phyloP scores from a whole-genome alignment of 2,329 filamentous ascomycete species.

The Paecilomyces sp. region DNA sequence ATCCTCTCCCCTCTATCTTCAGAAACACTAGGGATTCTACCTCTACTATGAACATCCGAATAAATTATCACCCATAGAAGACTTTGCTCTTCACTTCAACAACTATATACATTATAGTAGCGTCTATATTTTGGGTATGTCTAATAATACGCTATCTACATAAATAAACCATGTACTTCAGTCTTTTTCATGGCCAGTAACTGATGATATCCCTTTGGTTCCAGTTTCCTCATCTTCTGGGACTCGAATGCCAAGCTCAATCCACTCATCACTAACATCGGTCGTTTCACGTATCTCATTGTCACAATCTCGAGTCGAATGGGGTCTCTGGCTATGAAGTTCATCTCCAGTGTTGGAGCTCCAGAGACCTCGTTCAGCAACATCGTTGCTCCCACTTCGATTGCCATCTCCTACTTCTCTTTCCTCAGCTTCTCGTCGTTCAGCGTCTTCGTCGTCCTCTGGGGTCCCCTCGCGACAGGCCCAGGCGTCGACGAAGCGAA shows the following conservation, averaged over 20 bases:
- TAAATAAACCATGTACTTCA: neutral
- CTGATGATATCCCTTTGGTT: neutral
- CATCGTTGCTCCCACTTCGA: neutral
- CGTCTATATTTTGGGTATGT: neutral
- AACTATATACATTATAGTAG: too few species aligned
- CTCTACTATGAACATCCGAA: too few species aligned
- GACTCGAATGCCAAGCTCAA: neutral
- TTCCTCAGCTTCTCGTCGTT: slow-evolving; percentile 3
- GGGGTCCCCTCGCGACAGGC: slow-evolving; percentile 48
- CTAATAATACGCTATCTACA: neutral
- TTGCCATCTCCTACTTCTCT: slow-evolving; percentile 2
- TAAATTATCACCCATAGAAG: neutral
- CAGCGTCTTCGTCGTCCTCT: slow-evolving; percentile 40
- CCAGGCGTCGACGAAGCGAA: slow-evolving; percentile 46
- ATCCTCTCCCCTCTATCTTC: too few species aligned
- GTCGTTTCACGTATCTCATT: neutral
- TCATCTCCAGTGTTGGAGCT: neutral
- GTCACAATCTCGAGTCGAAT: neutral
- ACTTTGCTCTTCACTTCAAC: too few species aligned
- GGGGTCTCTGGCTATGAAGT: neutral
- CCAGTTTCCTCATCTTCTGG: neutral
- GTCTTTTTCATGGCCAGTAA: neutral
- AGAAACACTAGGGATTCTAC: too few species aligned
- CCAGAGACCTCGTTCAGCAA: neutral
- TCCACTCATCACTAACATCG: neutral